Base-by-base conservation (phyloP, 2,329 filamentous ascomycete species). In the Diaporthe destruens region DNA sequence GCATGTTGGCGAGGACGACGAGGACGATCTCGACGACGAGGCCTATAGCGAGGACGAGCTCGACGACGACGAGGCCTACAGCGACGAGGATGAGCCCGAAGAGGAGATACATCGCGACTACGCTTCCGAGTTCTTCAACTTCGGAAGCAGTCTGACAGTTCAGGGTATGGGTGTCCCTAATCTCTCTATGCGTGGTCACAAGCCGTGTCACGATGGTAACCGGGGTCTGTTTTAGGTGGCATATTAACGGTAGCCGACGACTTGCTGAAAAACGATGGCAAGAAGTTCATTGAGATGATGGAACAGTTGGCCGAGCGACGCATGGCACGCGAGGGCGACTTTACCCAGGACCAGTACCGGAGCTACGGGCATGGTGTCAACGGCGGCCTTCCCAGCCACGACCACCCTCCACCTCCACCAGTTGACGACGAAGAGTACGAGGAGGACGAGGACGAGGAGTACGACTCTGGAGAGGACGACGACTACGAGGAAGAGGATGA, bases 261-360 rank as follows among this genome's bases (percentile, higher is more conserved):
- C 84, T 88, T 99, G 76, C 89, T 99, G 75, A 98, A 98, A 84
- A 99, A 99, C 84, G 96, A 99, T 83, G 96, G 96, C 79, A 98
- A 97, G 84, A 97, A 98, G 80, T 99, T 99, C 85, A 99, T 99
- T 83, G 96, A 99, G 82, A 99, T 99, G 96, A 99, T 99, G 96
- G 96, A 99, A 83, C 96, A 98, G 85, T 89, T 99, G 78, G 96
- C 96, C 49, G 96, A 99, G 85, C 94, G 96, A 78, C 91, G 96
- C 78, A 98, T 99, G 96, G 94, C 95, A 80, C 92, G 96, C 77
- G 96, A 98, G 85, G 95, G 96, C 84, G 95, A 98, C 80, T 72
- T 57, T 39, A 94, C 94, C 66, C 91, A 92, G 75, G 87, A 90
- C 76, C 86, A 89, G 77, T 75, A 75, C 25, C 69, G 74, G 57